Conservation (phyloP, 169 alveolate species). For the Cryptosporidium sp. region DNA sequence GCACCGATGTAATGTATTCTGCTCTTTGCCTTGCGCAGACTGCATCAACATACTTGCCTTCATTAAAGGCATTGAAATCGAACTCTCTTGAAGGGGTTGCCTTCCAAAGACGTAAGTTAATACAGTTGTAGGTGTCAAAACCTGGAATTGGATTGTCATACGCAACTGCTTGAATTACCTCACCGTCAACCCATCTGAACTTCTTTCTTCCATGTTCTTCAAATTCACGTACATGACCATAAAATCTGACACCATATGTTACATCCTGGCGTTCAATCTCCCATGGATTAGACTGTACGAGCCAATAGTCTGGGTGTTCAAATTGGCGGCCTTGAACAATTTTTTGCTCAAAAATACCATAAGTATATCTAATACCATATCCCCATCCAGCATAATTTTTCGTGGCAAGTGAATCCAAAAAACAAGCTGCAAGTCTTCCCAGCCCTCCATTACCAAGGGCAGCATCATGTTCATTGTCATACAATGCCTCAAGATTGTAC, state of each 20-base stretch:
- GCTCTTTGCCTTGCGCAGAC: conserved; percentile 92
- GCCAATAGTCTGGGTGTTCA: conserved; percentile 97
- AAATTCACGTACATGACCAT: conserved; percentile 87
- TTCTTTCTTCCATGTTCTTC: conserved; percentile 84
- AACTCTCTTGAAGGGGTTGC: conserved; percentile 92
- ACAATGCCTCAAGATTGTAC: conserved; percentile 90
- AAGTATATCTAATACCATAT: conserved; percentile 95
- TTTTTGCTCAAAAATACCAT: conserved; percentile 95
- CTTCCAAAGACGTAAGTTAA: conserved; percentile 93
- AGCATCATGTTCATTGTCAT: conserved; percentile 95
- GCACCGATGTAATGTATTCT: conserved; percentile 93
- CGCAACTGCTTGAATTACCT: conserved; percentile 94
- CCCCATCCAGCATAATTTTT: conserved; percentile 96
- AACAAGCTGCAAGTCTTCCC: conserved; percentile 97
- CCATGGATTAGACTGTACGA: conserved; percentile 94
- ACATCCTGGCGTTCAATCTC: conserved; percentile 95
- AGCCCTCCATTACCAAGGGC: conserved; percentile 99
- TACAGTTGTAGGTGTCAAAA: conserved; percentile 93
- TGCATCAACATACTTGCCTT: conserved; percentile 91
- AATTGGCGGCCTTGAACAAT: conserved; percentile 92
- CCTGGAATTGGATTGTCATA: conserved; percentile 97
- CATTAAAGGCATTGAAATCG: conserved; percentile 91
- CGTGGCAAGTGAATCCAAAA: conserved; percentile 95
- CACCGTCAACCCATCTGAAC: conserved; percentile 93
- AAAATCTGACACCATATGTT: conserved; percentile 91